phyloP scores from a whole-genome alignment of 2,329 filamentous ascomycete genomes.

The Dactylellina haptotyla region DNA sequence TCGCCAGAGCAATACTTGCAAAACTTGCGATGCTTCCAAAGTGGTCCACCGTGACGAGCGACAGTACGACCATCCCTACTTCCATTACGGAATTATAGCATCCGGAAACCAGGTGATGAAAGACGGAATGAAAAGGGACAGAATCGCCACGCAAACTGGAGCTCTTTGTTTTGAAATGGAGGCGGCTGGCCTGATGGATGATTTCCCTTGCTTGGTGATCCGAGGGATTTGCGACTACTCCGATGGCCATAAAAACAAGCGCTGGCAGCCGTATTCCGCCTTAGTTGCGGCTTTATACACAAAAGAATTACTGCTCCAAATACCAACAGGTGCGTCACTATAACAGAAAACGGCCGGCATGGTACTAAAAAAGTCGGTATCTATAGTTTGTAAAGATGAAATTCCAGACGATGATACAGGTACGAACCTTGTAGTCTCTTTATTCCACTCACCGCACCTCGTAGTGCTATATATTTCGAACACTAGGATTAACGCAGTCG shows the following conservation, averaged over 20 bases:
- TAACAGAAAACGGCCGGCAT: neutral
- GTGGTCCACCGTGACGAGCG: too few species aligned
- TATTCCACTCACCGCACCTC: too few species aligned
- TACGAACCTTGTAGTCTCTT: too few species aligned
- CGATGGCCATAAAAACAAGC: constrained; percentile 62
- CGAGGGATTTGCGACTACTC: constrained; percentile 8
- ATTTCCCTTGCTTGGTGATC: constrained; percentile 20
- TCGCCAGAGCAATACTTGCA: neutral
- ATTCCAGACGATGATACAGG: neutral
- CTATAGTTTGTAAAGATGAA: neutral
- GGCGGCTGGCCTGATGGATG: constrained; percentile 59
- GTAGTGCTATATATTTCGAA: too few species aligned
- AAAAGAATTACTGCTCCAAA: neutral
- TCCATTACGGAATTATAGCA: neutral
- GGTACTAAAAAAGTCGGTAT: neutral
- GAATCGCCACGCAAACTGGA: neutral
- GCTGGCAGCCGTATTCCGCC: constrained; percentile 55
- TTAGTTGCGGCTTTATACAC: neutral
- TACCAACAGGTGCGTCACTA: neutral
- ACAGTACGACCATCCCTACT: neutral
- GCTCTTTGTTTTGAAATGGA: constrained; percentile 20
- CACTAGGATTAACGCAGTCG: too few species aligned
- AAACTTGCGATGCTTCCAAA: neutral
- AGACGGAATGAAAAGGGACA: neutral
- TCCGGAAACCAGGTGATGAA: neutral